phyloP scores from a whole-genome alignment of 129 eudicot species.

The Scalesia atractyloides region DNA sequence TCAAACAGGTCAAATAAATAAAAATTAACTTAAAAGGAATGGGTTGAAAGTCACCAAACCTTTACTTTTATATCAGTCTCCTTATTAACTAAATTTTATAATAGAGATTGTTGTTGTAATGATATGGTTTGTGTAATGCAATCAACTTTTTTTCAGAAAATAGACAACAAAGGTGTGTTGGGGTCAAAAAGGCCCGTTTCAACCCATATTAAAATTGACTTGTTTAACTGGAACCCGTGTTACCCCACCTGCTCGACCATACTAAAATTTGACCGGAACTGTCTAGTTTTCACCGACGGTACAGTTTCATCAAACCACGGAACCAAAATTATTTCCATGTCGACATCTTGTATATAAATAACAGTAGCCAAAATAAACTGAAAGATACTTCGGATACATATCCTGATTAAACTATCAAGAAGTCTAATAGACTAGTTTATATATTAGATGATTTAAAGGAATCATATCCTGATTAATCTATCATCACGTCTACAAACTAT shows the following conservation, averaged over 20 bases:
- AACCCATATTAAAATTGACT: neutral
- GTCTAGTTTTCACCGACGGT: neutral
- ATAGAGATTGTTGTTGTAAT: neutral
- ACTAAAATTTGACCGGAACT: neutral
- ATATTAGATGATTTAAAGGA: neutral
- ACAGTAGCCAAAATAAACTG: neutral
- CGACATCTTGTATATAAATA: neutral
- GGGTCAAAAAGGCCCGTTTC: neutral
- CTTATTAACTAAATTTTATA: neutral
- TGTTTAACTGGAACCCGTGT: neutral
- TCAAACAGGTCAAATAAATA: neutral
- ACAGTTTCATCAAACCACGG: neutral
- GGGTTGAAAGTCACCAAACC: neutral
- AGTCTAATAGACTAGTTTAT: neutral
- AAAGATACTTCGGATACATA: neutral
- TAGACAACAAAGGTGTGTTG: neutral
- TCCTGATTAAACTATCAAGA: no score
- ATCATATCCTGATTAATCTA: neutral
- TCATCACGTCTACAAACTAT: no score
- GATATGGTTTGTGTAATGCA: neutral
- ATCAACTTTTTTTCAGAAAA: neutral
- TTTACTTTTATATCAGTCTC: neutral
- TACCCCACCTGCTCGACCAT: neutral
- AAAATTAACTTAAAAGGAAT: neutral
- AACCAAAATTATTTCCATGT: neutral